Evolutionary conservation across 2,329 filamentous ascomycete genomes (phyloP).

Genomic region (Drechslerella coelobrocha): DNA sequence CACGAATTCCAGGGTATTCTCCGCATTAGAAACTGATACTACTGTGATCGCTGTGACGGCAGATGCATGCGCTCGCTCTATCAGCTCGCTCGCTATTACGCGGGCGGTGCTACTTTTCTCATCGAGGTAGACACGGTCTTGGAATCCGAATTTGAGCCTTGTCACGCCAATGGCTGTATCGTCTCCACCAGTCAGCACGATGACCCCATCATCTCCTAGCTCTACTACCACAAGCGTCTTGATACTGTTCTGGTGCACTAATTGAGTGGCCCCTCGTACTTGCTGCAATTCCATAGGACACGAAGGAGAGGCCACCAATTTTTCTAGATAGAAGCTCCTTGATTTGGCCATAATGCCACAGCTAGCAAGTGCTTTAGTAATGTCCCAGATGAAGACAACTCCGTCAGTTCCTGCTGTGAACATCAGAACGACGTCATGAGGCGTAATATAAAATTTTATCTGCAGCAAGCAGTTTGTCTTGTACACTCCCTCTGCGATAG

Average conservation of each 20-base stretch:
- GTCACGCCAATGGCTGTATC: slow-evolving; percentile 73
- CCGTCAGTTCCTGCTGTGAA: slow-evolving; percentile 84
- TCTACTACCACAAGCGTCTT: slow-evolving; percentile 64
- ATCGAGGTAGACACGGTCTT: too few relatives aligned
- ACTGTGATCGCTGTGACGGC: slow-evolving; percentile 33
- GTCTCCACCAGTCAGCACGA: slow-evolving; percentile 81
- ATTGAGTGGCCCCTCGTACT: slow-evolving; percentile 21
- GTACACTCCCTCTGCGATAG: slow-evolving; percentile 59
- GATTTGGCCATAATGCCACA: slow-evolving; percentile 36
- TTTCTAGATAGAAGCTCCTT: not conserved
- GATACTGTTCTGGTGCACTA: slow-evolving; percentile 80
- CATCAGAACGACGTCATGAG: slow-evolving; percentile 57
- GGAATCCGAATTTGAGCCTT: not conserved
- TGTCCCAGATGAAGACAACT: slow-evolving; percentile 69
- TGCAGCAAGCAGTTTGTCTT: slow-evolving; percentile 58
- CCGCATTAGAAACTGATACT: not conserved
- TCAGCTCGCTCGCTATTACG: slow-evolving; percentile 10
- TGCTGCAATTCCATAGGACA: slow-evolving; percentile 18
- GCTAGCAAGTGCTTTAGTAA: slow-evolving; percentile 56
- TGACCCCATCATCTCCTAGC: slow-evolving; percentile 58
- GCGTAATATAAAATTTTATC: slow-evolving; percentile 51
- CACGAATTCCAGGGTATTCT: slow-evolving; percentile 15
- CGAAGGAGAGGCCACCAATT: not conserved
- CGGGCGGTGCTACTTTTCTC: too few relatives aligned
- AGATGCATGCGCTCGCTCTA: slow-evolving; percentile 37